Base-by-base conservation (phyloP, 2,329 filamentous ascomycete genomes). In the Celoporthe dispersa region DNA sequence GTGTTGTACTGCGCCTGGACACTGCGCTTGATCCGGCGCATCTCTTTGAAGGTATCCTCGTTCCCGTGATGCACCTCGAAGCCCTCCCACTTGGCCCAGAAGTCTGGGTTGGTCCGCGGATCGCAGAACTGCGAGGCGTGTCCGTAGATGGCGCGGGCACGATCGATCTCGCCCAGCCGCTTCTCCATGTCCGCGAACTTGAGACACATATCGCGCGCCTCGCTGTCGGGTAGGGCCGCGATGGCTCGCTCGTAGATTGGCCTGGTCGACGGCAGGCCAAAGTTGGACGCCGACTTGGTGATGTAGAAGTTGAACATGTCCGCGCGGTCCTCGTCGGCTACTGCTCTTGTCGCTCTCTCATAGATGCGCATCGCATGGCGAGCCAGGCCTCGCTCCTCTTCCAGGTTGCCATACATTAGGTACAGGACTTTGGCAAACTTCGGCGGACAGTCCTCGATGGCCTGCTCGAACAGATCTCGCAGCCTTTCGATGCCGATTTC, bases 301-400 rank as follows among this genome's bases (percentile, higher is more conserved):
- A 99, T 98, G 84, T 99, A 99, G 79, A 98, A 97, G 80, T 97
- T 96, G 84, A 98, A 99, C 94, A 99, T 98, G 76, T 97, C 94
- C 71, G 94, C 91, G 66, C 94, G 88, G 80, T 99, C 95, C 77
- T 98, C 95, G 77, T 99, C 96, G 19, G 93, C 91, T 3, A 99
- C 97, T 16, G 95, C 94, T 41, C 96, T 90, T 6, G 96, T 99
- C 9, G 96, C 96, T 70, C 96, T 92, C 82, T 99, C 97, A 81
- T 99, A 99, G 75, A 99, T 99, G 71, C 96, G 92, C 96, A 99
- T 99, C 2, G 97, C 97, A 79, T 98, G 95, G 64, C 97, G 89
- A 14, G 96, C 95, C 22, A 99, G 88, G 1, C 96, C 96, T 48
- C 96, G 89, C 77, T 99, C 96, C 81, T 99, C 96, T 80, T 99